These are phyloP conservation scores for Calonectria hawksworthii DNA, from an alignment of 2,329 filamentous ascomycete genomes.

Conservation along the genomic window DNA sequence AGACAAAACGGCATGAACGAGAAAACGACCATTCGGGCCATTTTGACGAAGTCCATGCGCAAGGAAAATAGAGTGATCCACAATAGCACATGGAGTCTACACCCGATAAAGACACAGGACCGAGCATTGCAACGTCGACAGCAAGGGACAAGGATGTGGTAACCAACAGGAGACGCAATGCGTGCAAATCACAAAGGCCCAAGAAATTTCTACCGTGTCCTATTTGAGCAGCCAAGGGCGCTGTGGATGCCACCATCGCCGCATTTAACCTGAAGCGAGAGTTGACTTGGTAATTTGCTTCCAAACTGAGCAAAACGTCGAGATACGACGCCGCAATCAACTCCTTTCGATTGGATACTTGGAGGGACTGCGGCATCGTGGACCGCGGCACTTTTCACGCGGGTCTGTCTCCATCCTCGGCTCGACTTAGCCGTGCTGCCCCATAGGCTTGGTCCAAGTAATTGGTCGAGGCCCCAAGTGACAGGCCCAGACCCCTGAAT, in stretches of 20 bases:
- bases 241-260: neutral
- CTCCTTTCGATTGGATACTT: neutral
- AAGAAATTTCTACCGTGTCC: neutral
- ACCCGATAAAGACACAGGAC: conserved; percentile 11
- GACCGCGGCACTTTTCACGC: neutral
- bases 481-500: neutral
- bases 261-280: neutral
- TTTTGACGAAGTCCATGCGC: conserved; percentile 1
- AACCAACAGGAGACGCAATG: neutral
- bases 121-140: conserved; percentile 15
- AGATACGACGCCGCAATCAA: neutral
- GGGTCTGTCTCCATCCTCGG: conserved; percentile 4
- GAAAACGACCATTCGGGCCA: neutral
- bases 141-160: neutral
- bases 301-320: too few species aligned
- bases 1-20: neutral
- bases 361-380: neutral
- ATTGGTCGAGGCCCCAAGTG: neutral
- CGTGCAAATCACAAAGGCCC: neutral
- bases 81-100: neutral
- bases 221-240: neutral
- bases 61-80: neutral
- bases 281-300: neutral
- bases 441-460: neutral
- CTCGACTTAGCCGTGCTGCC: neutral